A percentile compares a stretch with the other conserved stretches of the same genome.
Conservation (phyloP, 2,329 filamentous ascomycete genomes). For the Fusarium sp. region DNA sequence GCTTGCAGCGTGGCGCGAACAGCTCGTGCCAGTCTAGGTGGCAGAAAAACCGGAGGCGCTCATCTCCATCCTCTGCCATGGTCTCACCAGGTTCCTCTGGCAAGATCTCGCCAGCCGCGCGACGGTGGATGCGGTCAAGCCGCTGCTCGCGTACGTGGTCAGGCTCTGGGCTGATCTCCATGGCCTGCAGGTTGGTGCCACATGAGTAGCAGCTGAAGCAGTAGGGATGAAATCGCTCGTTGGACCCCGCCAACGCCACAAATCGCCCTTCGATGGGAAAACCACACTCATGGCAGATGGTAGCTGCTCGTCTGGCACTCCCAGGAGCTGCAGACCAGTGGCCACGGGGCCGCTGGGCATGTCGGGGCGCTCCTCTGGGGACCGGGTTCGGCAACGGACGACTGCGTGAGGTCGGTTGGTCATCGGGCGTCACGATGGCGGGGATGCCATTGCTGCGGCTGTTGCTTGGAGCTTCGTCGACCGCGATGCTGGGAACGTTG, state of each 20-base stretch:
- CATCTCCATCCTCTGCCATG: conserved; percentile 78
- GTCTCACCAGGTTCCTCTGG: conserved; percentile 73
- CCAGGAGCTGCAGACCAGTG: conserved; percentile 71
- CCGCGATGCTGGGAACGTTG: conserved; percentile 65
- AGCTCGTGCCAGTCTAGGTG: conserved; percentile 98
- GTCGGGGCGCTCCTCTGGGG: conserved; percentile 48
- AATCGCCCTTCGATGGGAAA: conserved; percentile 91
- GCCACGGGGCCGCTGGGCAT: conserved; percentile 57
- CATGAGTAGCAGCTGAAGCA: conserved; percentile 94
- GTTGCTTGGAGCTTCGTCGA: conserved; percentile 48
- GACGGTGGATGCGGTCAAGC: conserved; percentile 76
- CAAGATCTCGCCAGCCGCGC: conserved; percentile 68
- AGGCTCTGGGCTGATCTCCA: conserved; percentile 96
- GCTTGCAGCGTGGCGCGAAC: conserved; percentile 92
- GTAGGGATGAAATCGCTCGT: conserved; percentile 87
- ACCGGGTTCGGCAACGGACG: conserved; percentile 61
- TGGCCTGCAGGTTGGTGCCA: conserved; percentile 87
- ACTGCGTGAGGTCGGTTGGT: conserved; percentile 42
- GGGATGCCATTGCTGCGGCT: conserved; percentile 49
- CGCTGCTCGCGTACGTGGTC: conserved; percentile 77
- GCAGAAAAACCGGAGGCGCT: conserved; percentile 87
- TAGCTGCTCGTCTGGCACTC: conserved; percentile 65
- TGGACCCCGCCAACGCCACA: conserved; percentile 80
- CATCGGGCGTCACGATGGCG: conserved; percentile 61
- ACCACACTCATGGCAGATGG: conserved; percentile 85